These are phyloP conservation scores for Phytopythium chamaehyphon DNA, from an alignment of 352 stramenopile species.

Conservation along the genomic window DNA sequence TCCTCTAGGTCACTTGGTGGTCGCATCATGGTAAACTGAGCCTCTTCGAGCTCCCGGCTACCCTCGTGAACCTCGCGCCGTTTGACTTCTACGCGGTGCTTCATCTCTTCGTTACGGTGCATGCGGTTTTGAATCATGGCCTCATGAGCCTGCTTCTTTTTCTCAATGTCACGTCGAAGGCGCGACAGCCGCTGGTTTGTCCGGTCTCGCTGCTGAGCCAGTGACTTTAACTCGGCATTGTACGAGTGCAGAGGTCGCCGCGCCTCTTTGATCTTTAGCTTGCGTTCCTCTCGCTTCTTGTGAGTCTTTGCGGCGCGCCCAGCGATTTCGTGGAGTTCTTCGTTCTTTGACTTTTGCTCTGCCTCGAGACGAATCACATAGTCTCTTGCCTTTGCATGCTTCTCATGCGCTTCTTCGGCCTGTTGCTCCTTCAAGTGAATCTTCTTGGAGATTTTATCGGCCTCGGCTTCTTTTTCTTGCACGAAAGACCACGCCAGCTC, in stretches of 20 bases:
- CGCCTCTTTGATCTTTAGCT: conserved; percentile 61
- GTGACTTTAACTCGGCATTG: conserved; percentile 62
- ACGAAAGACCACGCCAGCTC: conserved; percentile 84
- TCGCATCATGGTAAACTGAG: conserved; percentile 21
- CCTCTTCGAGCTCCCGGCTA: conserved; percentile 33
- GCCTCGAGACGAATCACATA: conserved; percentile 42
- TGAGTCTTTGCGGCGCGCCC: conserved; percentile 32
- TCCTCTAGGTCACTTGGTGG: conserved; percentile 40
- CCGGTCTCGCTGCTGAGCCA: conserved; percentile 45
- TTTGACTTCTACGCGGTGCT: conserved; percentile 45
- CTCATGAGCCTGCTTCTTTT: conserved; percentile 52
- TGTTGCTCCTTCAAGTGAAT: conserved; percentile 50
- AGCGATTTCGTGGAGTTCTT: conserved; percentile 53
- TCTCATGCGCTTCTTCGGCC: conserved; percentile 25
- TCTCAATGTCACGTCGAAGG: conserved; percentile 45
- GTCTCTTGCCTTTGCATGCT: conserved; percentile 44
- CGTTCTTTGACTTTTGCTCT: conserved; percentile 66
- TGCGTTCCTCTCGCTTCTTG: conserved; percentile 41
- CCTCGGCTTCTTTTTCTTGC: conserved; percentile 51
- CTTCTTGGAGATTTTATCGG: conserved; percentile 47
- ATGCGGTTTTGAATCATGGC: conserved; percentile 49
- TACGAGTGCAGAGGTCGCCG: conserved; percentile 57
- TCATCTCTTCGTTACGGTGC: conserved; percentile 59
- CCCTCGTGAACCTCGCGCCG: conserved; percentile 36
- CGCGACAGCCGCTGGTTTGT: conserved; percentile 46